phyloP scores from a whole-genome alignment of 83 land plant genomes.

The Larix sibirica region DNA sequence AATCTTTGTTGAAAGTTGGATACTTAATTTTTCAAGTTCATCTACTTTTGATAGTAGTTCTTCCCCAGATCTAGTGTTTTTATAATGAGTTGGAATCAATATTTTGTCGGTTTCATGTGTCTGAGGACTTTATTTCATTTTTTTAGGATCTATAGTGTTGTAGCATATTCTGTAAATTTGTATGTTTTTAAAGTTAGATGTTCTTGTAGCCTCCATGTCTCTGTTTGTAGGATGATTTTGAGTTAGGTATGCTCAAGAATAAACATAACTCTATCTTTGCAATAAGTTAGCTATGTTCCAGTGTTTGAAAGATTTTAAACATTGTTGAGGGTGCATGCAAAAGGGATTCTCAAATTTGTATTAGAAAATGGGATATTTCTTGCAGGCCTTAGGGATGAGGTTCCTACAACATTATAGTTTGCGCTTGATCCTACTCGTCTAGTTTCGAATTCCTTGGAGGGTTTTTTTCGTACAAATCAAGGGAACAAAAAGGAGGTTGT shows the following conservation, averaged over 20 bases:
- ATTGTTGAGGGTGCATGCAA: conserved; percentile 25
- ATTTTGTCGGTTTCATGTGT: neutral
- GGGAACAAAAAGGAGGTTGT: conserved; percentile 27
- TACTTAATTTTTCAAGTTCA: neutral
- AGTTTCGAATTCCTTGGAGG: conserved; percentile 42
- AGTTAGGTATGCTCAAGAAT: too few relatives aligned
- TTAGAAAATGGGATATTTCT: conserved; percentile 26
- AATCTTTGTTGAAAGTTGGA: too few relatives aligned
- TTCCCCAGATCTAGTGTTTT: neutral
- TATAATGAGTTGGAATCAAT: neutral
- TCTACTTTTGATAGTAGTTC: neutral
- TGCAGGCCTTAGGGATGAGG: conserved; percentile 29
- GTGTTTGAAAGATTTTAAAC: neutral
- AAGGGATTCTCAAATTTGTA: conserved; percentile 29
- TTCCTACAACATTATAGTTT: conserved; percentile 35
- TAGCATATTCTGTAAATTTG: neutral
- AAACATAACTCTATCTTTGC: neutral
- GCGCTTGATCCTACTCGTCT: conserved; percentile 34
- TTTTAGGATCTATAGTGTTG: neutral
- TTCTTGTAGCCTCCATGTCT: neutral
- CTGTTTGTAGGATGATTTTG: neutral
- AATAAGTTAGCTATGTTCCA: neutral
- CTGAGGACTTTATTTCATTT: neutral
- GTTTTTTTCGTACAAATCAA: conserved; percentile 25
- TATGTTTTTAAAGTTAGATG: neutral